Evolutionary conservation across 208 protist genomes (phyloP).

Genomic region (Leishmania lainsoni): DNA sequence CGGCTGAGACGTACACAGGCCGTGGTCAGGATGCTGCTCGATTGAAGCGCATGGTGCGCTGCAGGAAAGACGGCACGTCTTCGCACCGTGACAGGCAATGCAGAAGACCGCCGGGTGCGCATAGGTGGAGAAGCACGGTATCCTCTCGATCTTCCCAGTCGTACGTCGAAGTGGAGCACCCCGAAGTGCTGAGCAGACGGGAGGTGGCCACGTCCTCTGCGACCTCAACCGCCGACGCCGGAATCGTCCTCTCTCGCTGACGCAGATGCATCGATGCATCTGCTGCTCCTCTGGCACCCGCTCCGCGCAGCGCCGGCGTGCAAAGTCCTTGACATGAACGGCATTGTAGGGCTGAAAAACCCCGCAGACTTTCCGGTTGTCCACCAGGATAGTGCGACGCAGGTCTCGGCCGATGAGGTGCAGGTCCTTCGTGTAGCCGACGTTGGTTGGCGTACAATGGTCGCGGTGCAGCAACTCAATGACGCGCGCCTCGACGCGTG

Average conservation of each 20-base stretch:
- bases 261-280: slow-evolving; percentile 6
- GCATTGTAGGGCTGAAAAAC: slow-evolving; percentile 70
- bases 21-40: background rate
- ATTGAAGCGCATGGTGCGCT: slow-evolving; percentile 20
- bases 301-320: slow-evolving; percentile 3
- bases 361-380: slow-evolving; percentile 59
- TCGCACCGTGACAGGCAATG: slow-evolving; percentile 13
- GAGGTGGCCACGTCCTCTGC: background rate
- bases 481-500: background rate
- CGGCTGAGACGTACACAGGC: no score
- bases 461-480: slow-evolving; percentile 56
- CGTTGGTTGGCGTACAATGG: slow-evolving; percentile 59
- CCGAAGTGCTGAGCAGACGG: background rate
- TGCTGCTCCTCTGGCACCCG: background rate
- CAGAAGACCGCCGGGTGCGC: slow-evolving; percentile 9
- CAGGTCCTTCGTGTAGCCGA: slow-evolving; percentile 68
- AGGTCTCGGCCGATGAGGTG: slow-evolving; percentile 61
- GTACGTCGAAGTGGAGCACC: slow-evolving; percentile 1
- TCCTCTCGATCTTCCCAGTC: slow-evolving; percentile 34
- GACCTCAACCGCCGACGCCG: background rate
- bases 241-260: slow-evolving; percentile 1
- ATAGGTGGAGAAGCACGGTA: slow-evolving; percentile 28
- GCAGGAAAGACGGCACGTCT: slow-evolving; percentile 21
- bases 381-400: slow-evolving; percentile 45
- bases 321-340: slow-evolving; percentile 49